These are phyloP conservation scores for Mycothermus thermophilus DNA, from an alignment of 495 filamentous ascomycete species.

Conservation along the genomic window DNA sequence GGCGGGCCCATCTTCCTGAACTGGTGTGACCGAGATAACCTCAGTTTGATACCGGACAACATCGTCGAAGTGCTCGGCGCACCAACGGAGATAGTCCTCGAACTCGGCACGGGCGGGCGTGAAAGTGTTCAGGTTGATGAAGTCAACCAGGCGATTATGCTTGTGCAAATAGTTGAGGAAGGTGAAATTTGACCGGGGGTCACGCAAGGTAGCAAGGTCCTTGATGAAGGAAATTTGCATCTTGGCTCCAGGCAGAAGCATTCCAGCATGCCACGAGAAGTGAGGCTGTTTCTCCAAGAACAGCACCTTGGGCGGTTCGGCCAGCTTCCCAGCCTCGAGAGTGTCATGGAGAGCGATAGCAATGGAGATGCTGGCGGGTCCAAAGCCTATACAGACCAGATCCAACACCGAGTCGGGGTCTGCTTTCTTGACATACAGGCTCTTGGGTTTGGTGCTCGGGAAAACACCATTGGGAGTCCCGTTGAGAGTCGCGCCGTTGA, in stretches of 20 bases:
- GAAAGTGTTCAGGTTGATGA: slow-evolving; percentile 84
- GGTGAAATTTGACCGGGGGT: slow-evolving; percentile 83
- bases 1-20: slow-evolving; percentile 28
- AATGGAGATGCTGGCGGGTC: slow-evolving; percentile 85
- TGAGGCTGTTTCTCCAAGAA: slow-evolving; percentile 75
- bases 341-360: slow-evolving; percentile 76
- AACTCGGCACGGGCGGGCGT: slow-evolving; percentile 76
- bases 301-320: slow-evolving; percentile 47
- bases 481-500: slow-evolving; percentile 8
- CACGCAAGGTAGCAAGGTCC: slow-evolving; percentile 77
- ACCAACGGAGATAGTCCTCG: slow-evolving; percentile 92
- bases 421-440: slow-evolving; percentile 9
- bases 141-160: slow-evolving; percentile 66
- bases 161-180: slow-evolving; percentile 87
- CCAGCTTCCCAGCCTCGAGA: slow-evolving; percentile 28
- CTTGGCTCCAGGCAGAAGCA: slow-evolving; percentile 81
- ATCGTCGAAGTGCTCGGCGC: slow-evolving; percentile 64
- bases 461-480: slow-evolving; percentile 6
- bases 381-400: slow-evolving; percentile 83
- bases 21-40: slow-evolving; percentile 48
- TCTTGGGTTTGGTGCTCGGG: slow-evolving; percentile 6
- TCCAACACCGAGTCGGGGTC: slow-evolving; percentile 50
- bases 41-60: slow-evolving; percentile 67
- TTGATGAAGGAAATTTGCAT: slow-evolving; percentile 99
- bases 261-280: slow-evolving; percentile 89